Evolutionary conservation across 805 yeast species (phyloP).

Genomic region (Saccharomycopsis sp.): DNA sequence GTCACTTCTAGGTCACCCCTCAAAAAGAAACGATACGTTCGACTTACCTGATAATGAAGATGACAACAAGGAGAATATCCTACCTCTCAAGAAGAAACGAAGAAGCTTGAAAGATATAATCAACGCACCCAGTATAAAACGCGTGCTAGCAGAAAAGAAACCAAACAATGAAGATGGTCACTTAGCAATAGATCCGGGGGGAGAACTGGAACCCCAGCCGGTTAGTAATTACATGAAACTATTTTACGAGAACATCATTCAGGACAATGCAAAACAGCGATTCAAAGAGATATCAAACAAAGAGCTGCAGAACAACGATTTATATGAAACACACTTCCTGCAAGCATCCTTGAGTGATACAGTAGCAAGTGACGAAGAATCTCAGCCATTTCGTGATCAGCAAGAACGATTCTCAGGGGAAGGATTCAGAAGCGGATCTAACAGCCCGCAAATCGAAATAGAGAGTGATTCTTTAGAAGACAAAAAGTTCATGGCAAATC

Average conservation of each 20-base stretch:
- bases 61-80: neutral
- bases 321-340: neutral
- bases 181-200: too few species aligned
- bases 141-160: neutral
- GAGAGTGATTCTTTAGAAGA: neutral
- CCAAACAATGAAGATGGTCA: neutral
- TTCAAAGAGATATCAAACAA: neutral
- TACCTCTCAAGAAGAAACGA: neutral
- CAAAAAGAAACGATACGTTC: neutral
- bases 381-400: neutral
- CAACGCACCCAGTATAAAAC: neutral
- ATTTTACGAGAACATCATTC: neutral
- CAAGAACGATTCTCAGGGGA: neutral
- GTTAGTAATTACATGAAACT: neutral
- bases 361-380: neutral
- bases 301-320: too few species aligned
- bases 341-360: neutral
- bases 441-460: neutral
- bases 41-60: neutral
- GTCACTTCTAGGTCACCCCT: neutral
- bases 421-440: neutral
- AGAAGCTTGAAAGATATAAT: neutral
- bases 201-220: neutral
- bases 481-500: constrained; percentile 1
- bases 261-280: neutral